Base-by-base conservation (phyloP, 75 land plant genomes). In the Larix kaempferi region DNA sequence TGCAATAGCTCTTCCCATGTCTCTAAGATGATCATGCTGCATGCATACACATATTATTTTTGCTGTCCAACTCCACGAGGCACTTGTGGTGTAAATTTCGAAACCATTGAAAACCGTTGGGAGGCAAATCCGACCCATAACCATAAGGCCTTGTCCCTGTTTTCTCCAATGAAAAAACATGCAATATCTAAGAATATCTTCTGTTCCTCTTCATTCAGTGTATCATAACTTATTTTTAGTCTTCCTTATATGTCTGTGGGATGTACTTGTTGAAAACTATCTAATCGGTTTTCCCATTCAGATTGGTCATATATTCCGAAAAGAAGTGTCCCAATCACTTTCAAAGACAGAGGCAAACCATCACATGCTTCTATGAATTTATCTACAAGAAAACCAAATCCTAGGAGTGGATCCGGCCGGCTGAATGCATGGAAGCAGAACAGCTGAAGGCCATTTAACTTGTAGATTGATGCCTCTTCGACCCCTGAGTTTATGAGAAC, bases 171-270 rank as follows among this genome's bases (percentile, higher is more conserved):
- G 21, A 67, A 67, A n/a, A 67, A 67, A 39, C 71, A 67, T 11
- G 71, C 71, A 35, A 67, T 19, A 67, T 67, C 71, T 41, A 67
- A 14, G n/a, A 67, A 67, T 37, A 67, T 67, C n/a, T 67, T 13
- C 2, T 63, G 33, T 35, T 63, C 66, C 33, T 29, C 37, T 63
- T 63, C 66, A 63, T 63, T 6, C 23, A 63, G 15, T 63, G 66
- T 17, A 63, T 63, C 66, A 63, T 63, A 63, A 29, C 37, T 63
- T 3, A 63, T 29, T 63, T 15, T 63, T 29, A 63, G 11, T 35
- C 16, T 29, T 0, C 16, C 17, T 29, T 29, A 13, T 27, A 63
- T 63, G 11, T 63, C 33, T 0, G 4, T 5, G 15, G 66, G 66
- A 15, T 29, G 16, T 27, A 63, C 29, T 63, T 17, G 27, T 1